Evolutionary conservation across 2,329 filamentous ascomycete genomes (phyloP), one percentile per base, ranked within the genome.

Genomic region (Botrytis sinoallii): DNA sequence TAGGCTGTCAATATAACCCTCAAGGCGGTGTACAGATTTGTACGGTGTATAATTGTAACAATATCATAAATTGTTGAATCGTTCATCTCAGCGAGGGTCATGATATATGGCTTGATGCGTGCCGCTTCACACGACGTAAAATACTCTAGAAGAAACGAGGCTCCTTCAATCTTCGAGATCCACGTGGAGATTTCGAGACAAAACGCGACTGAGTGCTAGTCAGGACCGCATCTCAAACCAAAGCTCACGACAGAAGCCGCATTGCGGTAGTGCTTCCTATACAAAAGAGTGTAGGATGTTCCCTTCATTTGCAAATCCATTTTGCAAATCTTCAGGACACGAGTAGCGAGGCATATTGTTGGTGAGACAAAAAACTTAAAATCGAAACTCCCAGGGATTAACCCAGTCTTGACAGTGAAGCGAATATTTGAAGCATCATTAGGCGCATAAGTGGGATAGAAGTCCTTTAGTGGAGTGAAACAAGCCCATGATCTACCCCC

Each of bases 401-500:
- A 48, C 71, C 71, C 52, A 32, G 55, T 40, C 16, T 16, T 61
- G 32, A 25, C 42, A 52, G 16, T 25, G 40, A 61, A 72, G 57
- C 71, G 42, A 69, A 14, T 18, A 32, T 72, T 48, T 25, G 55
- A 70, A 70, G 55, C 38, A 44, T 63, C 32, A 46, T 29, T 46
- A 42, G 46, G 60, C 65, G 44, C 71, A 69, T 73, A 73, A 73
- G 71, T 73, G 71, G 71, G 71, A 73, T 69, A 18, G 38, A 72
- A 32, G 42, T 22, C 61, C 18, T 63, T 32, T 72, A 59, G 70
- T 72, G 70, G 70, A 72, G 63, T 63, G 44, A 65, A 63, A 66
- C 29, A 66, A 42, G 52, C 48, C 25, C 63, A 72, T 72, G 40
- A 68, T 68, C 48, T 60, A 32, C 48, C 25, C 48, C 42, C 16